These are phyloP conservation scores for Ascocoryne sarcoides DNA, from an alignment of 2,329 filamentous ascomycete genomes.

Conservation along the genomic window DNA sequence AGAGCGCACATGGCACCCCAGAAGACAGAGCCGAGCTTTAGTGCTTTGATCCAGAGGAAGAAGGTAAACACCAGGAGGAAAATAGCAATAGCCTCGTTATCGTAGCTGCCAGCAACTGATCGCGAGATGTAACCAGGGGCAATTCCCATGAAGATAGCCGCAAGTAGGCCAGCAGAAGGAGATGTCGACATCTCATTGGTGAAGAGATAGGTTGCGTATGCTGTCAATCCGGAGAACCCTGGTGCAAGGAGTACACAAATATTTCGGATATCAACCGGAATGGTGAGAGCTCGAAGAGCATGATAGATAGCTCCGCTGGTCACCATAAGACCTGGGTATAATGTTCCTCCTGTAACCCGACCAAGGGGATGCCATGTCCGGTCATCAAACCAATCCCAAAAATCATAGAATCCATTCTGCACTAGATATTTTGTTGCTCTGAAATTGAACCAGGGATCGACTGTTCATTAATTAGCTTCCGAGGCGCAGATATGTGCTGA, in stretches of 20 bases:
- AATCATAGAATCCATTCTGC: conserved; percentile 93
- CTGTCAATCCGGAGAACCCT: conserved; percentile 87
- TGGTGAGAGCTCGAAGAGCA: conserved; percentile 73
- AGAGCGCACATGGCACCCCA: conserved; percentile 92
- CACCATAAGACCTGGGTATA: conserved; percentile 98
- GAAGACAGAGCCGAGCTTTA: conserved; percentile 92
- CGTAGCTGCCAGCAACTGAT: conserved; percentile 96
- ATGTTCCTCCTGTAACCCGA: conserved; percentile 95
- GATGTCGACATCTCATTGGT: conserved; percentile 97
- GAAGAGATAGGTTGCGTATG: conserved; percentile 85
- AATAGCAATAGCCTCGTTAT: conserved; percentile 99
- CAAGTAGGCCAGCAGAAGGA: conserved; percentile 86
- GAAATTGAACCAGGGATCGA: conserved; percentile 99
- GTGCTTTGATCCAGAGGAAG: conserved; percentile 96
- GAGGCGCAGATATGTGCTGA: conserved; percentile 10
- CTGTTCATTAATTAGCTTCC: conserved; percentile 40
- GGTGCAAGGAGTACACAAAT: conserved; percentile 96
- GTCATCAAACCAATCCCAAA: conserved; percentile 99
- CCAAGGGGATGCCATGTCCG: conserved; percentile 99
- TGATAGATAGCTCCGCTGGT: conserved; percentile 97
- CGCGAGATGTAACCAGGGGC: conserved; percentile 95
- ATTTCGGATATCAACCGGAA: conserved; percentile 97
- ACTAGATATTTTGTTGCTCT: conserved; percentile 96
- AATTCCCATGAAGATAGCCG: conserved; percentile 95
- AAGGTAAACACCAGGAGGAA: conserved; percentile 98